Base-by-base conservation (phyloP, 148 eudicot genomes). In the Fagopyrum tataricum region DNA sequence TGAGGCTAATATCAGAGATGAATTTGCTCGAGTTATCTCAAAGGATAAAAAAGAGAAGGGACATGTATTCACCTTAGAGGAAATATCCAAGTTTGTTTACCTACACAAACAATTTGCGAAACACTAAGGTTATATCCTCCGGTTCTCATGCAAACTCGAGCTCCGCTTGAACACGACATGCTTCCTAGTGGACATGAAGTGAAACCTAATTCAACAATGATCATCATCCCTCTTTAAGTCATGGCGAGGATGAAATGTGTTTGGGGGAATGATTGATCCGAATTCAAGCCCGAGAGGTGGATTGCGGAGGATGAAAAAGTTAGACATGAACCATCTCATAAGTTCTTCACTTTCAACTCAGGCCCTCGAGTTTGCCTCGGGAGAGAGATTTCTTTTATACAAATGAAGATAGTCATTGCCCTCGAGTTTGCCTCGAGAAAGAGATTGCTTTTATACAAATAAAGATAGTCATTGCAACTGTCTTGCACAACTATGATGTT, bases 271-370 rank as follows among this genome's bases (percentile, higher is more conserved):
- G 84, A 81, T 51, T 81, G 81, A 17, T 2, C 5, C 0, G 78
- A 81, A 21, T 81, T 81, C 44, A 77, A 78, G 75, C 84, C 84
- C 0, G 81, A 77, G 75, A 74, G 83, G 56, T 81, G 83, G 83
- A 74, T 77, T 4, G 2, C 43, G 0, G 51, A 53, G 41, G 52
- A 72, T 31, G 80, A 78, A 67, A 70, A 39, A 43, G 52, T 77
- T 21, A 81, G 51, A 26, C 81, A 75, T 8, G 78, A 74, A n/a
- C 31, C 78, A n/a, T 72, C 84, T 12, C 42, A 67, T 24, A 72
- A 62, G 21, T 81, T 77, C 53, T 77, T 78, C 10, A 51, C 78
- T 0, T 81, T 81, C 44, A 78, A 76, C 40, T 61, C 83, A 12
- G 83, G 83, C 0, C 83, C 83, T 9, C 40, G 80, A 67, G 69